These are phyloP conservation scores for Colletotrichum siamense DNA, from an alignment of 2,329 filamentous ascomycete species.

Conservation along the genomic window DNA sequence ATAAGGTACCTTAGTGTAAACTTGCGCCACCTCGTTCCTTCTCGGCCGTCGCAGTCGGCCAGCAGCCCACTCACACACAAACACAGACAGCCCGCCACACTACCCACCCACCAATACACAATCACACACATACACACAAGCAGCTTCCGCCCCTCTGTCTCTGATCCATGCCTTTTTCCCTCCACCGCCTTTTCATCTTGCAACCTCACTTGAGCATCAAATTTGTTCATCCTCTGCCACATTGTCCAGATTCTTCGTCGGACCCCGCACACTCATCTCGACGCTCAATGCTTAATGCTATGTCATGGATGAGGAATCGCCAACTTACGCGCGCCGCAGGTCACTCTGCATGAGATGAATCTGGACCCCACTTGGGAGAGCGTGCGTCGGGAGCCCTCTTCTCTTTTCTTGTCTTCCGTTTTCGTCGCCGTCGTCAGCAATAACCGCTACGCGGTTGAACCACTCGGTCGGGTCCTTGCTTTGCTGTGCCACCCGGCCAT, in stretches of 20 bases:
- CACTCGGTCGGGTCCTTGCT: background rate
- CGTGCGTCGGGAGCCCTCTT: background rate
- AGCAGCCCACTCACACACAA: background rate
- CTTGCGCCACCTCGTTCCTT: background rate
- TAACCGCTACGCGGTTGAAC: background rate
- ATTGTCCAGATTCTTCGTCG: background rate
- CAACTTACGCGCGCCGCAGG: background rate
- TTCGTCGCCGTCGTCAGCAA: background rate
- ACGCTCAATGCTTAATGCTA: background rate
- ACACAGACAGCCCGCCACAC: background rate
- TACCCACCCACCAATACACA: background rate
- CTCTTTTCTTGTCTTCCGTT: background rate
- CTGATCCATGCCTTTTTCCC: background rate
- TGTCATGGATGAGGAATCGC: background rate
- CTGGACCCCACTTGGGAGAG: background rate
- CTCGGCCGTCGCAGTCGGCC: background rate
- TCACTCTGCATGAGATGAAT: background rate
- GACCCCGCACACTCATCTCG: background rate
- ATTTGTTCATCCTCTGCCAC: background rate
- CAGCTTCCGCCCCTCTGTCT: background rate
- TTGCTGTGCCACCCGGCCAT: background rate
- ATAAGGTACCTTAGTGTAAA: background rate
- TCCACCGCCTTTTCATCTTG: slow-evolving; percentile 3
- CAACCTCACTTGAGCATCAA: background rate
- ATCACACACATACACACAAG: background rate